phyloP scores from a whole-genome alignment of 1,139 yeast genomes.

The Saccharomyces uvarum region DNA sequence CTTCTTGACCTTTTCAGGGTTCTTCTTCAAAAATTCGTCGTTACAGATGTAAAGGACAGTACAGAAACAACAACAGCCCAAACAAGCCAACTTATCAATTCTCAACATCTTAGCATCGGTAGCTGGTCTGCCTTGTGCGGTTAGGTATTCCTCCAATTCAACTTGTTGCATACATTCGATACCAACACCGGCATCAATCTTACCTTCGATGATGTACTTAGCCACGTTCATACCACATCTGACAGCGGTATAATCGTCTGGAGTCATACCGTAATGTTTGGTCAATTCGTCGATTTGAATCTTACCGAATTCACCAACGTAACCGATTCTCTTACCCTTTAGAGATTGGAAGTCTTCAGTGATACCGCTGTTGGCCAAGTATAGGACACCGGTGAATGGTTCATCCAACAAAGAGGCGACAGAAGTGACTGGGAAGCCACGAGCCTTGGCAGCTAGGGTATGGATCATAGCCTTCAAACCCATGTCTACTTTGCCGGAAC shows the following conservation, averaged over 20 bases:
- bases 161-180: constrained; percentile 55
- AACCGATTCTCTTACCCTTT: constrained; percentile 49
- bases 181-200: constrained; percentile 53
- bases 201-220: constrained; percentile 47
- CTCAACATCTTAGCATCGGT: constrained; percentile 49
- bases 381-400: constrained; percentile 51
- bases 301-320: constrained; percentile 55
- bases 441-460: constrained; percentile 52
- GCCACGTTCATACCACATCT: constrained; percentile 58
- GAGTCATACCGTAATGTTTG: constrained; percentile 48
- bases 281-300: constrained; percentile 52
- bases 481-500: constrained; percentile 51
- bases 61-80: constrained; percentile 56
- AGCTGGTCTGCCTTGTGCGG: constrained; percentile 39
- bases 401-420: constrained; percentile 50
- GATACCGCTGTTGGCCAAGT: constrained; percentile 46
- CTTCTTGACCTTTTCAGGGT: constrained; percentile 42
- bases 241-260: constrained; percentile 51
- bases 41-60: constrained; percentile 49
- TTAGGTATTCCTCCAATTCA: constrained; percentile 47
- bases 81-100: constrained; percentile 49
- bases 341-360: constrained; percentile 45
- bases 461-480: constrained; percentile 57
- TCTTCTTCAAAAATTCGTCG: constrained; percentile 42
- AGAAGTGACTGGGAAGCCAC: constrained; percentile 52